Evolutionary conservation across 345 rosid genomes (phyloP), one percentile per base, ranked within the genome.

Genomic region (Dimocarpus longan): DNA sequence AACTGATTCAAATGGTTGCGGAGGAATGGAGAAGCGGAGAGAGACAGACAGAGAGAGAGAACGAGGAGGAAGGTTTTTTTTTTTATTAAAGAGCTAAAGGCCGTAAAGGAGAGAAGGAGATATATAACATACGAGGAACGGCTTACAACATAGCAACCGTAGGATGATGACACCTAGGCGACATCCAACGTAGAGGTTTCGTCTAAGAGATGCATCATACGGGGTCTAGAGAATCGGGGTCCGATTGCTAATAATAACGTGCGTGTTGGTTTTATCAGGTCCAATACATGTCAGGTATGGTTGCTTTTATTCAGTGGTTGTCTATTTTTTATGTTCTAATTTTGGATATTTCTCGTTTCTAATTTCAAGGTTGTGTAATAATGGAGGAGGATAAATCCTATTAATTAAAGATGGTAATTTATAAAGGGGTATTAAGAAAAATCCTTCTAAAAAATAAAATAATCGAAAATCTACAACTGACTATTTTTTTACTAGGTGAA

Each of bases 151-250:
- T 24, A 40, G 24, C 11, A 21, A 16, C 6, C 60, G n/a, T 68
- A 8, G 10, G 73, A 77, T 74, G 26, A 6, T 4, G 85, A 87
- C 86, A 81, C 77, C 82, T 86, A 86, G 75, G 9, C 22, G 24
- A 7, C 10, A 44, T 21, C 43, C 6, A 21, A 43, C 40, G 68
- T 37, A n/a, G 68, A 39, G 46, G 15, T 70, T 70, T 22, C 72
- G 22, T 48, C 60, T 16, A 32, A 37, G 42, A 26, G 28, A 59
- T 48, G 50, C 68, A 73, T 32, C 5, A 70, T n/a, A 68, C 65
- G 26, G 71, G 67, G 71, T 40, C 77, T 68, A 52, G 62, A 24
- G 32, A 64, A 40, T 66, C 76, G 21, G 82, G 80, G 71, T 57
- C 71, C 18, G 71, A 56, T 3, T 70, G 39, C 79, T 74, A 67